Base-by-base conservation (phyloP, 2,329 filamentous ascomycete species). In the Penicillium aurantiogriseum region DNA sequence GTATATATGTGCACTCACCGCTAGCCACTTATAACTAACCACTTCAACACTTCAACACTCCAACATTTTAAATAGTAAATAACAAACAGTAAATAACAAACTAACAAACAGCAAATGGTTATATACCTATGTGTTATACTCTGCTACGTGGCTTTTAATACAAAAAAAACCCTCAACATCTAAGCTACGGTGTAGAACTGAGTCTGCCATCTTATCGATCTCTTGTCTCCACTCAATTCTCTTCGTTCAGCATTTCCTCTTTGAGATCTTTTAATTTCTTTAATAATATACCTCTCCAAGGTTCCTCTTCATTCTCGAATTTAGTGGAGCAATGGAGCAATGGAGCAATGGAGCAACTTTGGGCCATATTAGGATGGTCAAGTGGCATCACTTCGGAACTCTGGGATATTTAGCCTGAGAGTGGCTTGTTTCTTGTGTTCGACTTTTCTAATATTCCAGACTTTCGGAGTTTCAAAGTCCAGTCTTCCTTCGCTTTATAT, bases 121-220 rank as follows among this genome's bases (percentile, higher is more conserved):
- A n/a, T 19, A 39, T 7, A 2, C 9, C 6, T n/a, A 10, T n/a
- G 17, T n/a, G 23, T 27, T 42, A 9, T 15, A 23, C 29, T 10
- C 11, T 17, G 36, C 27, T 42, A 40, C n/a, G 48, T 51, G 36
- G n/a, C 36, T 35, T 49, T 27, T 40, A 8, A 11, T 3, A 15
- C 10, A 31, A 31, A 13, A 15, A 27, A 15, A 15, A 17, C 4
- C 15, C 40, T 27, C 9, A 25, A 39, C 35, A 39, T 39, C 35
- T 13, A 40, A 49, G 33, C 54, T 53, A 57, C 54, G 42, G 49
- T 57, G 54, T 57, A 57, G 42, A 57, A 57, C 35, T 57, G 42
- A 57, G 54, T 57, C 54, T 51, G 48, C 48, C 53, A 55, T 55
- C 53, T 57, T 57, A 57, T 57, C 54, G 54, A 53, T 53, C 49